phyloP scores from a whole-genome alignment of 139 green algal species.

The Ettlia oleoabundans region DNA sequence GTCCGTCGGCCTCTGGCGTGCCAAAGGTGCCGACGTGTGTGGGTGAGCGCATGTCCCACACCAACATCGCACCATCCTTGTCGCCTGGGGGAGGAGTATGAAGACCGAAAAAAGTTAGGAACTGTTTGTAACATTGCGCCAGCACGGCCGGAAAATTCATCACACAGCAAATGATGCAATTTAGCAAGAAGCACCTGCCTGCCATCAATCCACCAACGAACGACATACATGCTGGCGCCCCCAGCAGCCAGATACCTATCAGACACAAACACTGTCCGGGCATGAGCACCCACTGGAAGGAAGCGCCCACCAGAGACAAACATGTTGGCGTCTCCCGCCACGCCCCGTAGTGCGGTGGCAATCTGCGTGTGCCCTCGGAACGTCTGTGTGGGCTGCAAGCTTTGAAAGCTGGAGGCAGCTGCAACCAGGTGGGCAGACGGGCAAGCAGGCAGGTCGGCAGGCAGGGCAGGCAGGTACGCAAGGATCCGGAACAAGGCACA shows the following conservation, averaged over 20 bases:
- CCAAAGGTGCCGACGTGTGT: not conserved
- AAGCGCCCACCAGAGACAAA: conserved; percentile 14
- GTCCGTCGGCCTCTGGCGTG: not conserved
- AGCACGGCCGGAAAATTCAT: too few relatives aligned
- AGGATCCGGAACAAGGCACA: too few relatives aligned
- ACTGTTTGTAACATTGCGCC: too few relatives aligned
- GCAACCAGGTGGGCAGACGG: not conserved
- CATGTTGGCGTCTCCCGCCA: conserved; percentile 36
- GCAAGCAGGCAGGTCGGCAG: not conserved
- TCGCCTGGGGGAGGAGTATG: not conserved
- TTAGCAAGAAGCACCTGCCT: too few relatives aligned
- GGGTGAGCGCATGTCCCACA: conserved; percentile 29
- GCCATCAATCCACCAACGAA: too few relatives aligned
- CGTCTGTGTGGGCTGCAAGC: conserved; percentile 1
- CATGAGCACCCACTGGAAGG: too few relatives aligned
- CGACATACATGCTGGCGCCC: too few relatives aligned
- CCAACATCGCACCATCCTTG: conserved; percentile 5
- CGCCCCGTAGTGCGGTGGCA: conserved; percentile 48
- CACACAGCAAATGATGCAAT: too few relatives aligned
- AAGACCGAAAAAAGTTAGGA: not conserved
- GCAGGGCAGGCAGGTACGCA: too few relatives aligned
- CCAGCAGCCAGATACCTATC: not conserved
- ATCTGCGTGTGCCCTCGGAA: conserved; percentile 49
- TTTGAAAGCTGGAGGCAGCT: conserved; percentile 17
- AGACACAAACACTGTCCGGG: not conserved